Base-by-base conservation (phyloP, 345 rosid genomes). In the Citrus trifoliata region DNA sequence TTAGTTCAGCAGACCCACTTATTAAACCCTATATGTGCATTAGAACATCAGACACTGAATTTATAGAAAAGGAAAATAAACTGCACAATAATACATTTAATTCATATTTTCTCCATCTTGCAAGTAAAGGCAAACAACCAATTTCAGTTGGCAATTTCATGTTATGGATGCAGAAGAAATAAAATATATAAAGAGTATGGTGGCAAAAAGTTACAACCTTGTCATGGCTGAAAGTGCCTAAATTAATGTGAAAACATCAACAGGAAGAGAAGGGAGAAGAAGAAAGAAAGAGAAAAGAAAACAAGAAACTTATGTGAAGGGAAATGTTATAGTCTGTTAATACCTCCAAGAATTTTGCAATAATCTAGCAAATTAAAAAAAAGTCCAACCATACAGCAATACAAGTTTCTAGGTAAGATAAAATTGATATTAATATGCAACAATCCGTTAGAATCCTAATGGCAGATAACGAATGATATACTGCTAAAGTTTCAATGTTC, bases 1-100 rank as follows among this genome's bases (percentile, higher is more conserved):
- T 88, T 76, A 94, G 72, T 66, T 96, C 99, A 5, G 98, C 94
- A 69, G 98, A 94, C 73, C 98, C 97, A 82, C 97, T 93, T 33
- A 87, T 85, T 73, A 96, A 88, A 76, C 98, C 98, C 99, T 96
- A 83, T 30, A 79, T 25, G 65, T 48, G 69, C 58, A 80, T 75
- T 18, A 65, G 19, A 68, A 66, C 25, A 73, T 74, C 55, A 78
- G 63, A 79, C 3, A 68, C 72, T 1, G 12, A 55, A 65, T 38
- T 73, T n/a, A 64, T 1, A 25, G 59, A 48, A 40, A 70, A 48
- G 14, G 55, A 18, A 71, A 18, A 60, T 22, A 5, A 35, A 66
- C 2, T 25, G 16, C 30, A 21, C 22, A 22, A 66, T 12, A 30
- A 46, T 42, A 24, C 14, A 27, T 32, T 12, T 28, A 65, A 30